Conservation (phyloP, 2,329 filamentous ascomycete genomes). For the Diaporthe sp. region DNA sequence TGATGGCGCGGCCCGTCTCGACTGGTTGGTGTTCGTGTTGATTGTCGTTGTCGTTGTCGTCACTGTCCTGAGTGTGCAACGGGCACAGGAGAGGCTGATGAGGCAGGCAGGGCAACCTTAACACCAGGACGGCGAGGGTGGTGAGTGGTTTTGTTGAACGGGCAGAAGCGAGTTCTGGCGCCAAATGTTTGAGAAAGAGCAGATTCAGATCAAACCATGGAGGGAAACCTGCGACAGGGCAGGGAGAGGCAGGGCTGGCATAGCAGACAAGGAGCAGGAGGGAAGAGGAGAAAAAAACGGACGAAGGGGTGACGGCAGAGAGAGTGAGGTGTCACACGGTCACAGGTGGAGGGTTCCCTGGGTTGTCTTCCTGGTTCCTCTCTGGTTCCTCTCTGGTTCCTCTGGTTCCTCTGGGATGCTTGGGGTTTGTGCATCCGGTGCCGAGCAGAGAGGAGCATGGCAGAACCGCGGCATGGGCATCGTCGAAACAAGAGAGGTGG, state of each 20-base stretch:
- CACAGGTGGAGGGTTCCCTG: constrained; percentile 8
- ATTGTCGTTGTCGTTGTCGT: constrained; percentile 26
- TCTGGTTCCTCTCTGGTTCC: background rate
- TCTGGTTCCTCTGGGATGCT: constrained; percentile 6
- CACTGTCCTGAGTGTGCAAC: background rate
- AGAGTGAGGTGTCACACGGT: constrained; percentile 8
- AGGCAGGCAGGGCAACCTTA: background rate
- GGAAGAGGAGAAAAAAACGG: constrained; percentile 28
- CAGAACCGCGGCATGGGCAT: constrained; percentile 22
- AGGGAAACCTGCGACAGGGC: constrained; percentile 31
- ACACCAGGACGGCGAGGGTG: constrained; percentile 12
- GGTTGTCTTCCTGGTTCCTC: background rate
- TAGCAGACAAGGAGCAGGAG: constrained; percentile 26
- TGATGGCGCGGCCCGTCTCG: constrained; percentile 28
- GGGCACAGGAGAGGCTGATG: constrained; percentile 6
- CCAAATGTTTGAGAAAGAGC: constrained; percentile 24
- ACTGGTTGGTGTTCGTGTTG: background rate
- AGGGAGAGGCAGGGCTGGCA: constrained; percentile 24
- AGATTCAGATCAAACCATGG: constrained; percentile 34
- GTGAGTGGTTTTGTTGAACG: constrained; percentile 28
- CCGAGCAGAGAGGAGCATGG: constrained; percentile 22
- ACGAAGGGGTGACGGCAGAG: constrained; percentile 28
- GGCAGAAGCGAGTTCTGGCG: background rate
- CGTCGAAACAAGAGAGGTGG: constrained; percentile 27
- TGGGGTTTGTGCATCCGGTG: constrained; percentile 17